Evolutionary conservation across 2,329 filamentous ascomycete genomes (phyloP), one percentile per base, ranked within the genome.

Genomic region (Nigrospora sphaerica): DNA sequence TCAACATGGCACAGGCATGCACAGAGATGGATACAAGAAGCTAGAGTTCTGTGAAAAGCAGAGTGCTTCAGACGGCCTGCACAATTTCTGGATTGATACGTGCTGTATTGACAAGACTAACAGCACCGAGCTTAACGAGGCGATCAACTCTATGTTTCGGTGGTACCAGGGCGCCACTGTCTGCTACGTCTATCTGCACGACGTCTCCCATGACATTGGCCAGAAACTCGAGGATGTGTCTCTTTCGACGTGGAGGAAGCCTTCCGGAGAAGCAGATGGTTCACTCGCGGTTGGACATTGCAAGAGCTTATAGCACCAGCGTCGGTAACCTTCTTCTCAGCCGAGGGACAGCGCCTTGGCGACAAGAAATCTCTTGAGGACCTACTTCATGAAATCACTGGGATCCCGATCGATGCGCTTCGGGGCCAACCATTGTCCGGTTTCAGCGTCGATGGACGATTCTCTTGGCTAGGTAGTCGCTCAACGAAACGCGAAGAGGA

Each of bases 391-490:
- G 7, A 32, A 2, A 43, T 10, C 2, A 43, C 41, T 2, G 19
- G 41, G 1, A 43, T 43, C 17, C 32, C 31, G 1, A 32, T 33
- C 14, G 41, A 43, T 4, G 32, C 33, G 1, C 39, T 18, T 36
- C 13, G 14, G 3, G 5, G 33, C 23, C 6, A 10, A 19, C 5
- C 16, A 33, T 14, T 7, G 11, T 4, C 32, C 33, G 4, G 18
- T 10, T 34, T 11, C 3, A 32, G 28, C 16, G 19, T 43, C 10
- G 41, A 28, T 5, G 23, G 31, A 28, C 5, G 33, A 11, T 23
- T 33, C 5, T 60, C 56, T 2, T 62, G 59, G 59, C 57, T 53
- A 18, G 49, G 54, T 1, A 34, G 38, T 12, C 46, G 58, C 18
- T 12, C 49, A 28, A 59, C 52, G 12, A 58, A 49, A 6, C 48